These are phyloP conservation scores for Leccinum variabile DNA, from an alignment of 1,284 basidiomycete species.

Conservation along the genomic window DNA sequence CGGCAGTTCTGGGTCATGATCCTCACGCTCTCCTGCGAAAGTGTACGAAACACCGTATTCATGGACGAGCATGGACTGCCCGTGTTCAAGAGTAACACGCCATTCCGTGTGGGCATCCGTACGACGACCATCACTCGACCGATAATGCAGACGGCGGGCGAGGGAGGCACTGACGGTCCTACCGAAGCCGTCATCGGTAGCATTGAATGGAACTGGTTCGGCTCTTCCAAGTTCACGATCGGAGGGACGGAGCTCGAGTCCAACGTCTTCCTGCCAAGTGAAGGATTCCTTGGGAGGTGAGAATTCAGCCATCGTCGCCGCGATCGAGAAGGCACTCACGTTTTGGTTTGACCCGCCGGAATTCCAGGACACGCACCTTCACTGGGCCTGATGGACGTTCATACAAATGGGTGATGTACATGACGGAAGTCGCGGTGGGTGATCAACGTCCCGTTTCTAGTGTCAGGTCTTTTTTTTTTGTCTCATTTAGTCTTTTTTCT, in stretches of 20 bases:
- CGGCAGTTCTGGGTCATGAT: constrained; percentile 18
- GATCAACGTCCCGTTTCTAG: not conserved
- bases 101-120: constrained; percentile 25
- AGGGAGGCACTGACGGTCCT: not conserved
- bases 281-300: constrained; percentile 25
- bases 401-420: constrained; percentile 31
- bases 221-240: constrained; percentile 25
- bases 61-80: constrained; percentile 25
- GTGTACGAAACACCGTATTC: constrained; percentile 28
- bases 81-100: constrained; percentile 26
- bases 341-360: not conserved
- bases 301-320: not conserved
- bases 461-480: not conserved
- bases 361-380: constrained; percentile 30
- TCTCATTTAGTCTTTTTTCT: not conserved
- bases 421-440: constrained; percentile 22
- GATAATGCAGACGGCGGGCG: not conserved
- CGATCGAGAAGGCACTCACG: not conserved
- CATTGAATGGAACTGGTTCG: constrained; percentile 26
- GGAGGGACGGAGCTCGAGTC: constrained; percentile 20
- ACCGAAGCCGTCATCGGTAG: constrained; percentile 16
- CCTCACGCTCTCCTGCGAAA: constrained; percentile 27
- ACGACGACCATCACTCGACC: constrained; percentile 25
- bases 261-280: constrained; percentile 19
- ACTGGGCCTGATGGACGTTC: constrained; percentile 24